Evolutionary conservation across 805 yeast genomes (phyloP), one percentile per base, ranked within the genome.

Genomic region (Wickerhamiella parazyma): DNA sequence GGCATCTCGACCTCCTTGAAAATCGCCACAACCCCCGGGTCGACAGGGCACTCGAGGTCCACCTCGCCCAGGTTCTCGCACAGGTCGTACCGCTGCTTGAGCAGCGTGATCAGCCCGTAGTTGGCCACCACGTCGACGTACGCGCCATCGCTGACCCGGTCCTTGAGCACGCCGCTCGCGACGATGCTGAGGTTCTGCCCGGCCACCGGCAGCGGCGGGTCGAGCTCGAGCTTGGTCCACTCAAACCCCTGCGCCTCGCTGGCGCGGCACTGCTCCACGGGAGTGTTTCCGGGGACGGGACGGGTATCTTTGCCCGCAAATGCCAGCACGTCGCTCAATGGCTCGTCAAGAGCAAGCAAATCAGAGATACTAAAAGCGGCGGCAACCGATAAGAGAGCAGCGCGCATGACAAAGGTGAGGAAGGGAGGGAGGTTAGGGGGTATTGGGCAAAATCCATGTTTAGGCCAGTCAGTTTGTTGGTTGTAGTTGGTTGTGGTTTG

Each of bases 101-200:
- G 65, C 46, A 91, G 70, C 53, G 81, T 81, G 63, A 91, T 87
- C 65, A 81, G 87, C 5, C 97, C 98, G 56, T 86, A 80, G 51
- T 82, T 73, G 17, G 91, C 97, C 52, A 85, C 93, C 22, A 91
- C 89, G 52, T 87, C 95, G 41, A 91, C 93, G 55, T 87, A 91
- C 0, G 97, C 83, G 26, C 98, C 98, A 16, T 84, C 89, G 22
- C 61, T 73, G 29, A 91, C 66, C 7, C 67, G 67, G 41, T 69
- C 58, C 18, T 65, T 48, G 41, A 89, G 63, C 29, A 59, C 58
- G 3, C 95, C 98, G 4, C 67, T 60, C 2, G 95, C 98, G 17
- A 70, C 58, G 45, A 91, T 75, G 6, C 94, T 80, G 57, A 91
- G 67, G 58, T 85, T 82, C 34, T 69, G 65, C n/a, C 96, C 97